Percentiles rank a stretch among this genome's conserved stretches.
Evolutionary conservation across 352 stramenopile genomes (phyloP).

Genomic region (Pythium diclinum): DNA sequence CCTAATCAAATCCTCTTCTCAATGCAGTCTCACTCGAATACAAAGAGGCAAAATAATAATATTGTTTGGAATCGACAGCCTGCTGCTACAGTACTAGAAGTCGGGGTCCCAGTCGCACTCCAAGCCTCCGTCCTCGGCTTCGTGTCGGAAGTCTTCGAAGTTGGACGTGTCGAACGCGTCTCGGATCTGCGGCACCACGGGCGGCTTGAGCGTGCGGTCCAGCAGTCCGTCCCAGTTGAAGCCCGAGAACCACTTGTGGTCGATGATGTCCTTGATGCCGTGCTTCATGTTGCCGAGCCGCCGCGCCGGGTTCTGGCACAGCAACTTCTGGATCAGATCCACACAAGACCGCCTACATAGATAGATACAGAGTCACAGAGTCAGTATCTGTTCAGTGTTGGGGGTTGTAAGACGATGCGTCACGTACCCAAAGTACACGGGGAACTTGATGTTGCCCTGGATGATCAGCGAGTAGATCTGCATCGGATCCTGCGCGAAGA

Average conservation of each 20-base stretch:
- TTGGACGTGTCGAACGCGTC: conserved; percentile 80
- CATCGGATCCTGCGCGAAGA: conserved; percentile 90
- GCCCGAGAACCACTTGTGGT: conserved; percentile 77
- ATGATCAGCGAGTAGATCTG: conserved; percentile 92
- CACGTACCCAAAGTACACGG: conserved; percentile 66
- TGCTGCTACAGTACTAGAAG: conserved; percentile 37
- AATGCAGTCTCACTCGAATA: background rate
- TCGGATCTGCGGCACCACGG: conserved; percentile 67
- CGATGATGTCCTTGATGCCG: conserved; percentile 82
- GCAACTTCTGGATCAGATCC: conserved; percentile 88
- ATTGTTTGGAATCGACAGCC: background rate
- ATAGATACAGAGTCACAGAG: conserved; percentile 1
- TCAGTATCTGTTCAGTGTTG: background rate
- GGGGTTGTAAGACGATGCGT: too few species aligned
- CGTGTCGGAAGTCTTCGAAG: conserved; percentile 75
- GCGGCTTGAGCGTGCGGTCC: conserved; percentile 61
- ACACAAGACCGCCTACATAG: conserved; percentile 54
- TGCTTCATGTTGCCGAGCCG: conserved; percentile 83
- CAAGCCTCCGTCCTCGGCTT: conserved; percentile 54
- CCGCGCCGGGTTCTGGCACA: conserved; percentile 72
- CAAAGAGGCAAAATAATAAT: background rate
- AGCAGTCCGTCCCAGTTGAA: conserved; percentile 68
- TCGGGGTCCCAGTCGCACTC: conserved; percentile 75
- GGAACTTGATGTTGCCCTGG: conserved; percentile 84
- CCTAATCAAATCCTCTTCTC: background rate